Percentiles rank a stretch among this genome's conserved stretches.
Evolutionary conservation across 2,329 filamentous ascomycete genomes (phyloP).

Genomic region (Plectosphaerella cucumerina): DNA sequence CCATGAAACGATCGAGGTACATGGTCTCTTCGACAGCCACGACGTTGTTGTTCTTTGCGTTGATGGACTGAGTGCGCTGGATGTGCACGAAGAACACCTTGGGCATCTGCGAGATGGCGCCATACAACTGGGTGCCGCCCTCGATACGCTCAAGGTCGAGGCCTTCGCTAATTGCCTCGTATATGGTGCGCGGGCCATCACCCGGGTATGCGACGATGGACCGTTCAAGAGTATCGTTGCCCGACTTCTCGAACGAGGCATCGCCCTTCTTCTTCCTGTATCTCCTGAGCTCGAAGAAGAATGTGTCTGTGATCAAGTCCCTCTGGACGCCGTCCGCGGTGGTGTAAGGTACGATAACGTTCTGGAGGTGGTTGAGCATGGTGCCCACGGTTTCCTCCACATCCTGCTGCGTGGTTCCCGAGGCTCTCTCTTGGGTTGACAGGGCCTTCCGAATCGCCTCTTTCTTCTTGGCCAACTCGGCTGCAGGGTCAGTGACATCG

Average conservation of each 20-base stretch:
- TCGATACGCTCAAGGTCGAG: constrained; percentile 78
- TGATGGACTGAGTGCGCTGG: constrained; percentile 73
- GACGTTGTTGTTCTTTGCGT: constrained; percentile 71
- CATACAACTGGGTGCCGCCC: constrained; percentile 44
- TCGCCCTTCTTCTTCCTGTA: constrained; percentile 51
- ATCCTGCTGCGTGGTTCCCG: constrained; percentile 76
- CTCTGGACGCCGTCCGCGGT: constrained; percentile 68
- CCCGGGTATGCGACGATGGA: constrained; percentile 58
- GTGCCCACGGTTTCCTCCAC: constrained; percentile 95
- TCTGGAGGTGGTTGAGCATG: constrained; percentile 85
- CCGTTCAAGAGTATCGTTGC: constrained; percentile 50
- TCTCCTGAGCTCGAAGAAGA: constrained; percentile 55
- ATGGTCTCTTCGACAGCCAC: constrained; percentile 77
- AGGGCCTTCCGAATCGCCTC: constrained; percentile 40
- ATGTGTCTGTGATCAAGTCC: constrained; percentile 72
- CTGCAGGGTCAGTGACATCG: no score
- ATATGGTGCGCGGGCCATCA: constrained; percentile 58
- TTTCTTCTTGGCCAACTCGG: constrained; percentile 25
- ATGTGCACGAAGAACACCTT: constrained; percentile 88
- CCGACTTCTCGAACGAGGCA: constrained; percentile 25
- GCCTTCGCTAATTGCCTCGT: constrained; percentile 78
- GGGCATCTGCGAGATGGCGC: constrained; percentile 54
- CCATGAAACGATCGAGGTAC: constrained; percentile 86
- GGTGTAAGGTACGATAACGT: constrained; percentile 71
- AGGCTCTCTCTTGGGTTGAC: constrained; percentile 40